phyloP scores from a whole-genome alignment of 305 asterid genomes.

The Fraxinus paxiana region DNA sequence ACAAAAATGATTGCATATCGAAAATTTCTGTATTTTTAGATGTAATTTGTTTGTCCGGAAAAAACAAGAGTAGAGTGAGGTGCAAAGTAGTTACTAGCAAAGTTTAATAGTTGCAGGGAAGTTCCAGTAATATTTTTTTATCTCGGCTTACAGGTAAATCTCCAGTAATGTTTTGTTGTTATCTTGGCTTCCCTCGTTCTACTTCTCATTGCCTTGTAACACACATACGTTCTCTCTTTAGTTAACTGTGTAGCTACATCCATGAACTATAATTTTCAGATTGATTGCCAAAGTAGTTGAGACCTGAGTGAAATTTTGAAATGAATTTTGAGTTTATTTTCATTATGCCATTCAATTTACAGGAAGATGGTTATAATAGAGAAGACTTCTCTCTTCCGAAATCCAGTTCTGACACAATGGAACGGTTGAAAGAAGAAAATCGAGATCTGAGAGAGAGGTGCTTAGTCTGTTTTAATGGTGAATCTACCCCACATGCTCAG shows the following conservation, averaged over 20 bases:
- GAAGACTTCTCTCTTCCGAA: constrained; percentile 31
- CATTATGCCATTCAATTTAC: constrained; percentile 26
- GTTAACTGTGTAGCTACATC: constrained; percentile 9
- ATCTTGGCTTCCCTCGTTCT: not conserved
- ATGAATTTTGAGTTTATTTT: constrained; percentile 8
- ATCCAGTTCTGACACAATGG: constrained; percentile 33
- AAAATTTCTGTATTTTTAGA: not conserved
- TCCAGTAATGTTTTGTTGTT: not conserved
- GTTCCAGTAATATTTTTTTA: not conserved
- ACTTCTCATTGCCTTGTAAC: not conserved
- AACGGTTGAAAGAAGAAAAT: constrained; percentile 68
- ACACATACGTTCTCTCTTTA: not conserved
- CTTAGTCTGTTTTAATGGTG: constrained; percentile 14
- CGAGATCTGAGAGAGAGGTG: constrained; percentile 60
- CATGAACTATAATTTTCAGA: constrained; percentile 6
- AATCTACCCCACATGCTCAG: not conserved
- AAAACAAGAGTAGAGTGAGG: not conserved
- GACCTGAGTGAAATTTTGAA: not conserved
- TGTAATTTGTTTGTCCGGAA: not conserved
- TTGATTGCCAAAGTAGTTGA: not conserved
- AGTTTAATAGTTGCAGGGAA: not conserved
- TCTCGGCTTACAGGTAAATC: not conserved
- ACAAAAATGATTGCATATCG: not conserved
- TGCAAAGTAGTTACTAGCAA: not conserved
- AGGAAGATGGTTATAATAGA: constrained; percentile 34